Evolutionary conservation across 2,329 filamentous ascomycete genomes (phyloP).

Genomic region (Falciphora oryzae): DNA sequence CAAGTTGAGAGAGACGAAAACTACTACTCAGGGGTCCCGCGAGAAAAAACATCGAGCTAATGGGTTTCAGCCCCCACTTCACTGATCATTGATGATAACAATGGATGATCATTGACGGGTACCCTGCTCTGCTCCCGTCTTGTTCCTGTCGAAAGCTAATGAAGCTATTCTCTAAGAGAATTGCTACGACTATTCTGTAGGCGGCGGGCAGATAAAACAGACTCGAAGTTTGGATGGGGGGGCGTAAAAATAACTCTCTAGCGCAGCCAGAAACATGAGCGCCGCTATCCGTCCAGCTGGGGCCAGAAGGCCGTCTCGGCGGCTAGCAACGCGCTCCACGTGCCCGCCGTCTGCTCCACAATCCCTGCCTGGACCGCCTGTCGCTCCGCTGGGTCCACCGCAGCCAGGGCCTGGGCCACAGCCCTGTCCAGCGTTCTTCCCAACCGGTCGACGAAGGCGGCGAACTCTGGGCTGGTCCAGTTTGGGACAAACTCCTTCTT

Average conservation of each 20-base stretch:
- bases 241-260: neutral
- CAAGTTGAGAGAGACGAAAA: neutral
- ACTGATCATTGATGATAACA: too few relatives aligned
- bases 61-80: neutral
- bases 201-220: too few relatives aligned
- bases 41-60: neutral
- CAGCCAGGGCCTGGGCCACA: slow-evolving; percentile 34
- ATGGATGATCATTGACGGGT: too few relatives aligned
- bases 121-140: too few relatives aligned
- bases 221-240: neutral
- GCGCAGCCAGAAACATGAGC: neutral
- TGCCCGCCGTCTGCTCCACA: slow-evolving; percentile 33
- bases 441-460: slow-evolving; percentile 50
- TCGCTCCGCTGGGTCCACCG: slow-evolving; percentile 24
- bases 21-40: neutral
- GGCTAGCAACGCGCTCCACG: slow-evolving; percentile 45
- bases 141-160: too few relatives aligned
- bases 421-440: slow-evolving; percentile 49
- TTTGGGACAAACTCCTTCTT: slow-evolving; percentile 61
- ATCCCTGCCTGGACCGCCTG: slow-evolving; percentile 18
- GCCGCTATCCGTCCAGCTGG: slow-evolving; percentile 18
- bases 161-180: too few relatives aligned
- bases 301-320: slow-evolving; percentile 59
- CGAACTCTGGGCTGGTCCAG: slow-evolving; percentile 59
- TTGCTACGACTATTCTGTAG: too few relatives aligned